phyloP scores from a whole-genome alignment of 371 early-diverging fungal genomes.

The Mucor mucedo region DNA sequence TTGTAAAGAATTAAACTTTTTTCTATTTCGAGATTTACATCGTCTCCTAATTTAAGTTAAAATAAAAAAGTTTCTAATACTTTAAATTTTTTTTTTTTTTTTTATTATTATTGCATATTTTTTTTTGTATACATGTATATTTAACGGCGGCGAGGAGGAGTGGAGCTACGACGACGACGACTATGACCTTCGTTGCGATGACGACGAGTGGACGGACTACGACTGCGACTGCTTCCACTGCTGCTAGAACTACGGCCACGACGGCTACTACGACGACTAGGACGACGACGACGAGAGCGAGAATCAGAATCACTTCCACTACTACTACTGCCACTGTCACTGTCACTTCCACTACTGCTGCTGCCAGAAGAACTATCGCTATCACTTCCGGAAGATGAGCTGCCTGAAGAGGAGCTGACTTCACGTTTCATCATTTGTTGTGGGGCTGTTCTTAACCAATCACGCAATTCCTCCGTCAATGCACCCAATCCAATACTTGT shows the following conservation, averaged over 20 bases:
- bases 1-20: constrained; percentile 50
- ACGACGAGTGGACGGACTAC: neutral
- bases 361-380: neutral
- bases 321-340: neutral
- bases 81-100: neutral
- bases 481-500: constrained; percentile 94
- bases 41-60: neutral
- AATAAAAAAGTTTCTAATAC: neutral
- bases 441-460: constrained; percentile 73
- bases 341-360: neutral
- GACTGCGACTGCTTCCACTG: constrained; percentile 5
- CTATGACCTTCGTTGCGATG: neutral
- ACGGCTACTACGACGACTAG: neutral
- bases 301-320: neutral
- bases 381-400: constrained; percentile 22
- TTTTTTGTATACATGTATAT: neutral
- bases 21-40: neutral
- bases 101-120: constrained; percentile 1
- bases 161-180: neutral
- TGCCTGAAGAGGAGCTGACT: constrained; percentile 25
- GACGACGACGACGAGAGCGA: neutral
- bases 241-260: neutral
- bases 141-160: neutral
- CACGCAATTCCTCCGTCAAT: constrained; percentile 92
- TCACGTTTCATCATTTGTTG: constrained; percentile 57